Percentiles rank a stretch among this genome's conserved stretches.
phyloP scores from a whole-genome alignment of 805 yeast genomes.

The Clavispora santaluciae region DNA sequence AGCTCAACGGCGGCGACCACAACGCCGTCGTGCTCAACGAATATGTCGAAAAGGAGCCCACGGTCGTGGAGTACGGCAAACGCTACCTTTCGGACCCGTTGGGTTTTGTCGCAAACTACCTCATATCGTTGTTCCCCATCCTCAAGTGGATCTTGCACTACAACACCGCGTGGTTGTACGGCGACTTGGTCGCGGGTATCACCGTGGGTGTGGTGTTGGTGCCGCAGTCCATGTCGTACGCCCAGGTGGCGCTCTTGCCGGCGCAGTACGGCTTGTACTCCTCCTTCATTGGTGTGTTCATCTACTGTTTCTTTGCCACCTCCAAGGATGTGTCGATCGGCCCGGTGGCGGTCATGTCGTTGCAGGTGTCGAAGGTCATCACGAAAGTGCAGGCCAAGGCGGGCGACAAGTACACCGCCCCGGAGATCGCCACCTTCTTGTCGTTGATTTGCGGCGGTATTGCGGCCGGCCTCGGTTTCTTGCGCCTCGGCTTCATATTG shows the following conservation, averaged over 20 bases:
- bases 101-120: slow-evolving; percentile 40
- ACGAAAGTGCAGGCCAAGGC: slow-evolving; percentile 46
- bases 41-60: slow-evolving; percentile 29
- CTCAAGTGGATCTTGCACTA: slow-evolving; percentile 81
- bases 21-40: slow-evolving; percentile 29
- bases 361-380: slow-evolving; percentile 76
- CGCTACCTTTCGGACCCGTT: slow-evolving; percentile 34
- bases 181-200: slow-evolving; percentile 86
- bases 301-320: slow-evolving; percentile 88
- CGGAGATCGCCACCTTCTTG: slow-evolving; percentile 74
- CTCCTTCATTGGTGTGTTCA: slow-evolving; percentile 84
- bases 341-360: slow-evolving; percentile 94
- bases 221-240: slow-evolving; percentile 96
- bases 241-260: slow-evolving; percentile 73
- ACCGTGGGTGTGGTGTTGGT: slow-evolving; percentile 91
- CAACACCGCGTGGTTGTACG: slow-evolving; percentile 70
- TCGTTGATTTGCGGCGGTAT: slow-evolving; percentile 83
- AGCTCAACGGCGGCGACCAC: slow-evolving; percentile 2
- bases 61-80: slow-evolving; percentile 29
- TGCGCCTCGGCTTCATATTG: slow-evolving; percentile 81
- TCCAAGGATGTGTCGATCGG: slow-evolving; percentile 95
- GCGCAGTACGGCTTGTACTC: slow-evolving; percentile 89
- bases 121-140: slow-evolving; percentile 71
- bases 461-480: slow-evolving; percentile 74
- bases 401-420: slow-evolving; percentile 49